These are phyloP conservation scores for Trifolium subterraneum DNA, from an alignment of 306 rosid genomes.

Conservation along the genomic window DNA sequence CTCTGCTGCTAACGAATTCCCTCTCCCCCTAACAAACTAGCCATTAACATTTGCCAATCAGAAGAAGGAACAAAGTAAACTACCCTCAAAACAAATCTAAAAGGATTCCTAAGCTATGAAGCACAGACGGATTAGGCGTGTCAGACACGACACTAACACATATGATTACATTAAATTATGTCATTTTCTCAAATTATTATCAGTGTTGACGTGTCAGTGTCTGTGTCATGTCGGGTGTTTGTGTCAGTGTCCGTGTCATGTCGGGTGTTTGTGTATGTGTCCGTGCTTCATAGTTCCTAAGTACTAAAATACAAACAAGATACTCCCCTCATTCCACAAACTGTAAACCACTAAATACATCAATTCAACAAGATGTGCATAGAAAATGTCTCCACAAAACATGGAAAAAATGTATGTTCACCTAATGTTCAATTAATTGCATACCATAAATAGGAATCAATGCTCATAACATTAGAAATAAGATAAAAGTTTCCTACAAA, in stretches of 20 bases:
- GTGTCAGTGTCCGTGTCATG: too few species aligned
- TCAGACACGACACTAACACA: too few species aligned
- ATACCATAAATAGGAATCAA: constrained; percentile 27
- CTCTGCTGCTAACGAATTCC: background rate
- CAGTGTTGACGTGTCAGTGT: too few species aligned
- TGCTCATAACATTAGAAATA: background rate
- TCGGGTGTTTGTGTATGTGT: too few species aligned
- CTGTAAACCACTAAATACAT: background rate
- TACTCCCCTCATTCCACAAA: background rate
- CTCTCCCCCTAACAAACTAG: background rate
- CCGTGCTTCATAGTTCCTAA: background rate
- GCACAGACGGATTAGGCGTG: too few species aligned
- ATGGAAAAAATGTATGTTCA: constrained; percentile 30
- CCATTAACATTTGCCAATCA: background rate
- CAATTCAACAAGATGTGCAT: background rate
- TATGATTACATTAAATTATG: too few species aligned
- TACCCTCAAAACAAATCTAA: too few species aligned
- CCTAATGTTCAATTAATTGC: constrained; percentile 21
- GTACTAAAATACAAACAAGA: too few species aligned
- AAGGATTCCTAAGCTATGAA: background rate
- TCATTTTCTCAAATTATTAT: too few species aligned
- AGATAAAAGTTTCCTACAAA: constrained; percentile 25
- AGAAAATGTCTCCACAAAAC: constrained; percentile 9
- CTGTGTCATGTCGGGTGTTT: too few species aligned
- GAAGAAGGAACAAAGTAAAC: background rate